Evolutionary conservation across 1,284 basidiomycete genomes (phyloP), one percentile per base, ranked within the genome.

Genomic region (Vanrija sp.): DNA sequence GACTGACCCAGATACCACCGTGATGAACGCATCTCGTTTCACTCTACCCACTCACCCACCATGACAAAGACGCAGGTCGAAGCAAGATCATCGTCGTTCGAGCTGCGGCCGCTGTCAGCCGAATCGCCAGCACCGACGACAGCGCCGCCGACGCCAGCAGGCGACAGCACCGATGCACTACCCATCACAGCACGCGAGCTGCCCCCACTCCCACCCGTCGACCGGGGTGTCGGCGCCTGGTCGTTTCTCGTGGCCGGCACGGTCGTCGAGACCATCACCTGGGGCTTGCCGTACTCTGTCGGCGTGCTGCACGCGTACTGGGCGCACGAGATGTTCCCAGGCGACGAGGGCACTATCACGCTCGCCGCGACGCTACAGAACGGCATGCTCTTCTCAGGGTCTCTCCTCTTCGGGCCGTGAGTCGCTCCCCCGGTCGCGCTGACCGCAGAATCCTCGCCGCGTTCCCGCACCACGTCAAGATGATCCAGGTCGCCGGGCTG

Each of bases 281-380:
- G 71, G 67, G 74, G 74, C 2, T 45, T 75, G 23, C 67, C 70
- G n/a, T 75, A 67, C 51, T 63, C 64, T 25, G 64, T 72, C 39
- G 71, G 71, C 57, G 62, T 74, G 19, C 61, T 74, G 41, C 67
- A 71, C 53, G 62, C 61, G 31, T 75, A 72, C 53, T 72, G 73
- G 66, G 68, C 68, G 5, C 73, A 65, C 37, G 54, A 53, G 18
- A 59, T 73, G 37, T 75, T 77, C 51, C 63, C 67, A 2, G 42
- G 23, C 14, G 23, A 42, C 18, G 66, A 57, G 54, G 57, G 57
- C 6, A 67, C 64, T 3, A 62, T 75, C 46, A 74, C 73, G 3
- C 59, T 73, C 4, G 69, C 73, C 3, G 68, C 73, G 18, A 72
- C 75, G 16, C 54, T 75, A 31, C 69, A 71, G 55, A 71, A 67